phyloP scores from a whole-genome alignment of 305 asterid species.

The Euphrasia arctica region DNA sequence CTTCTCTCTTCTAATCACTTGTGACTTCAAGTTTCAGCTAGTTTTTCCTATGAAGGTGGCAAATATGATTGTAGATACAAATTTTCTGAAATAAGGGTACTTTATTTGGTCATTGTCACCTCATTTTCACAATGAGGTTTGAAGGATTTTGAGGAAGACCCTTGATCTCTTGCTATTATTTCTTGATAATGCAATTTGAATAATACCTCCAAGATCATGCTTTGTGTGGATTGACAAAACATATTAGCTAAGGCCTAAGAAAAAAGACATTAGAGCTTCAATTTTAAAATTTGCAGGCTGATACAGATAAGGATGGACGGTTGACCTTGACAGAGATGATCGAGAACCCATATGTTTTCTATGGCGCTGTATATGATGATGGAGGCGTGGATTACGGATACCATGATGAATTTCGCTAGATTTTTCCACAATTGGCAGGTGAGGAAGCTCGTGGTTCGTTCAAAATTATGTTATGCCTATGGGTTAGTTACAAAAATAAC shows the following conservation, averaged over 20 bases:
- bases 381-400: slow-evolving; percentile 61
- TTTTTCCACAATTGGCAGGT: slow-evolving; percentile 21
- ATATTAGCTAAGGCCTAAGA: background rate
- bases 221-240: background rate
- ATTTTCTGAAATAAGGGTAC: background rate
- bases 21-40: too few species aligned
- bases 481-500: background rate
- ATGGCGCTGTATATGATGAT: slow-evolving; percentile 77
- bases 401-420: slow-evolving; percentile 88
- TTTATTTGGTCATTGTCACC: background rate
- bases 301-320: slow-evolving; percentile 78
- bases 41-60: too few species aligned
- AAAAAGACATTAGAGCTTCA: slow-evolving; percentile 18
- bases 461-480: slow-evolving; percentile 1
- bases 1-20: too few species aligned
- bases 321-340: slow-evolving; percentile 84
- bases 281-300: slow-evolving; percentile 60
- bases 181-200: background rate
- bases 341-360: slow-evolving; percentile 87
- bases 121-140: background rate
- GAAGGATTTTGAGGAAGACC: background rate
- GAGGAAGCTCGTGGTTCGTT: slow-evolving; percentile 18
- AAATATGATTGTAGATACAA: background rate
- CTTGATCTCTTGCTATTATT: too few species aligned
- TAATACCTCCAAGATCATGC: slow-evolving; percentile 7